Conservation (phyloP, 768 basidiomycete species). For the Roridomyces roridus region DNA sequence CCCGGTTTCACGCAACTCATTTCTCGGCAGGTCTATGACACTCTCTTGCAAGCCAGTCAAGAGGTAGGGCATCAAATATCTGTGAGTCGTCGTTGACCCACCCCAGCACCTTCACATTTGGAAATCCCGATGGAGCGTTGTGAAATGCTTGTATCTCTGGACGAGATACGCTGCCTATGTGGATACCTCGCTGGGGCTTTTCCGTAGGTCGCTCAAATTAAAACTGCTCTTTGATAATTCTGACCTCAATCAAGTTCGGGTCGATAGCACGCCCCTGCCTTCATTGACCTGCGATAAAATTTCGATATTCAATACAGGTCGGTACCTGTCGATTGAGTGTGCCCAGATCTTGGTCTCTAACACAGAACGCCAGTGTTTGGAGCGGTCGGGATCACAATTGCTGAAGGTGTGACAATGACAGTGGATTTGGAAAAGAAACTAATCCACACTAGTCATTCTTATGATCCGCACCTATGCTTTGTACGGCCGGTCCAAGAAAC, state of each 20-base stretch:
- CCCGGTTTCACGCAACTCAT: neutral
- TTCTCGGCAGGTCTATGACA: slow-evolving; percentile 10
- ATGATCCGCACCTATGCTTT: slow-evolving; percentile 16
- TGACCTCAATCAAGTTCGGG: too few relatives aligned
- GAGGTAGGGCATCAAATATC: slow-evolving; percentile 1
- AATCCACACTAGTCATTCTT: slow-evolving; percentile 2
- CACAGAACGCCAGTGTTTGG: neutral
- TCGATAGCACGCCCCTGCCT: too few relatives aligned
- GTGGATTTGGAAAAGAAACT: neutral
- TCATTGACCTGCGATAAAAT: too few relatives aligned
- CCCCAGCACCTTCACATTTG: slow-evolving; percentile 22
- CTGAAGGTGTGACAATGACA: neutral
- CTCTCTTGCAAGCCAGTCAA: neutral
- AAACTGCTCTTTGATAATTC: too few relatives aligned
- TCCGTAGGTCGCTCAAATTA: slow-evolving; percentile 22
- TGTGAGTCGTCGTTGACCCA: neutral
- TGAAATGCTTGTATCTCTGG: slow-evolving; percentile 33
- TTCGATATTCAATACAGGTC: neutral
- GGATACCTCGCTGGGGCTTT: slow-evolving; percentile 22
- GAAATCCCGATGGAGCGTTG: slow-evolving; percentile 27
- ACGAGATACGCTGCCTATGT: slow-evolving; percentile 33
- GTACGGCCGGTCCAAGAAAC: slow-evolving; percentile 6
- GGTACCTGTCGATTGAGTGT: neutral
- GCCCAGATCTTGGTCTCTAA: neutral
- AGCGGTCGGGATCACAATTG: neutral